Evolutionary conservation across 768 basidiomycete species (phyloP).

Genomic region (Psilocybe sp.): DNA sequence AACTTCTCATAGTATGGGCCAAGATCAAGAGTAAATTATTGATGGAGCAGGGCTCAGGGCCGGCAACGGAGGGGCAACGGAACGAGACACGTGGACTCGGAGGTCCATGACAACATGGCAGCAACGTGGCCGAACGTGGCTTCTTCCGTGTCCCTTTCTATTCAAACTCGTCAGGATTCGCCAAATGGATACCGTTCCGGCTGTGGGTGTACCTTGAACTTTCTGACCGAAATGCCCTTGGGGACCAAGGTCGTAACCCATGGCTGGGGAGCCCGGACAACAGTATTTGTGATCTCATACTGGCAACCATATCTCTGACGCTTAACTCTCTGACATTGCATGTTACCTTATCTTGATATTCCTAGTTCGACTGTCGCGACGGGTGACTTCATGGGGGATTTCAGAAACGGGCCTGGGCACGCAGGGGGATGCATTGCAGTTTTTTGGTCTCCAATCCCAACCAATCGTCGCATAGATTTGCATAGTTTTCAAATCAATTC

Average conservation of each 20-base stretch:
- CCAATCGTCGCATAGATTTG: too few species aligned
- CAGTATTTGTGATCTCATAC: slow-evolving; percentile 6
- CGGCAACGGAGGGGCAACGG: slow-evolving; percentile 11
- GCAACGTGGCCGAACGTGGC: slow-evolving; percentile 37
- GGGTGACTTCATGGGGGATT: too few species aligned
- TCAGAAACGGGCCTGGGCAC: too few species aligned
- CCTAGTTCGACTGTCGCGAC: background rate
- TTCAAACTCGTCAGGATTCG: slow-evolving; percentile 2
- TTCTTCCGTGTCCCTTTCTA: slow-evolving; percentile 31
- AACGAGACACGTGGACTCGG: slow-evolving; percentile 26
- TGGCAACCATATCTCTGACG: slow-evolving; percentile 17
- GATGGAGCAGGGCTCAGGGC: slow-evolving; percentile 4
- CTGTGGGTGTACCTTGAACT: background rate
- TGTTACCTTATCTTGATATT: slow-evolving; percentile 3
- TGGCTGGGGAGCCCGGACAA: slow-evolving; percentile 16
- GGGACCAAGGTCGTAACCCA: slow-evolving; percentile 5
- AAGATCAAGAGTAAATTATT: too few species aligned
- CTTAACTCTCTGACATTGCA: background rate
- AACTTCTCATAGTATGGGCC: too few species aligned
- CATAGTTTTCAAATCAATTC: too few species aligned
- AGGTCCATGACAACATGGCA: slow-evolving; percentile 33
- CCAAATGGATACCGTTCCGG: background rate
- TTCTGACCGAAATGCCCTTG: slow-evolving; percentile 18
- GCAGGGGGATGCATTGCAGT: too few species aligned
- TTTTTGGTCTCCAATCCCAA: too few species aligned